Base-by-base conservation (phyloP, 768 basidiomycete species). In the Tylopilus plumbeoviolaceoides region DNA sequence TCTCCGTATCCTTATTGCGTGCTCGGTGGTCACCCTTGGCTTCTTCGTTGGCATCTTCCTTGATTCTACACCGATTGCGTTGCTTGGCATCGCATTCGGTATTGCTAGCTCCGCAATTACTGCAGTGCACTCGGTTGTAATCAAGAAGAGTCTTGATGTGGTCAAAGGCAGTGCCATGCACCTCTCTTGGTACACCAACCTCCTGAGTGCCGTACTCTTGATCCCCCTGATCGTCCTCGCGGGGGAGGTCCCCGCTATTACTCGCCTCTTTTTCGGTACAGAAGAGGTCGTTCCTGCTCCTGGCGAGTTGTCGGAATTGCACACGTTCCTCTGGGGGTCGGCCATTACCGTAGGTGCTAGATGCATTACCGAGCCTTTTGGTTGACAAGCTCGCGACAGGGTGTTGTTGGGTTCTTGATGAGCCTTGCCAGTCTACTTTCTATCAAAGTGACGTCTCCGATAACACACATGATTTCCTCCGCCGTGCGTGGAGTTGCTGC, bases 381-480 rank as follows among this genome's bases (percentile, higher is more conserved):
- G 27, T 15, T 62, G 23, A 61, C 45, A 6, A n/a, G 5, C 18
- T 2, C 4, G 14, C 25, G 2, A 20, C 40, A 93, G 90, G 94
- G 94, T 30, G 73, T 80, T 17, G 73, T 97, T 48, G 95, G 95
- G 10, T 98, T 97, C 79, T 72, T 95, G 61, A 97, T 98, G 83
- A 91, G 89, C 72, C 81, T 98, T 49, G 94, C 95, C 10, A 91
- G 90, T 57, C 74, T 95, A 55, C 78, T 98, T 28, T 94, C 91
- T 23, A 97, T 98, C 77, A 95, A 98, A 70, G 89, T 98, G 56
- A 98, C 95, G 8, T 95, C 93, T 1, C 95, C 95, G 14, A 93
- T 98, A 67, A 95, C 95, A 3, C 95, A 98, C 70, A 98, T 98
- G 95, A 75, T 97, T 25, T 95, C 92, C 4, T 93, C 93, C 11